Evolutionary conservation across 495 filamentous ascomycete species (phyloP), one percentile per base, ranked within the genome.

Genomic region (Xylaria scruposa): DNA sequence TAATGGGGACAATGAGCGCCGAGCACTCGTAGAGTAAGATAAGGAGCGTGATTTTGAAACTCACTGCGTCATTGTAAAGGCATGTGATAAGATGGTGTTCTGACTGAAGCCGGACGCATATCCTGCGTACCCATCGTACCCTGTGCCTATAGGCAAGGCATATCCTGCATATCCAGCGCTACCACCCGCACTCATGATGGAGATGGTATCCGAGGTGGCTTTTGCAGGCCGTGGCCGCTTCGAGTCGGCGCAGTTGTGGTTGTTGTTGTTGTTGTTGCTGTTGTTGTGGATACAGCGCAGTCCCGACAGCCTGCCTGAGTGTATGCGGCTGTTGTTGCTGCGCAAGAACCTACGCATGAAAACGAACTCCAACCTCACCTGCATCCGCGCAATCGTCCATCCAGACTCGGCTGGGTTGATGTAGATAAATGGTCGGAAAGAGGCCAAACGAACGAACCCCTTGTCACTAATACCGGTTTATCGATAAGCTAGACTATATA

Each of bases 381-480:
- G 31, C 68, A 70, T 63, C 31, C 10, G 58, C 58, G 58, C 68
- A 62, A 62, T 15, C 15, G 53, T 10, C 17, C 33, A 38, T 21
- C 66, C 36, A n/a, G 17, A 63, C 26, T 6, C 54, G 13, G 29
- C 13, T 24, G 21, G 31, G 12, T 33, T 31, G 54, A 19, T 58
- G 15, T 4, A 5, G 31, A 19, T 49, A 54, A 17, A 26, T 9
- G 19, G 19, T 19, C 24, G 46, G 19, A 49, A n/a, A 17, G 51
- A 24, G 8, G 13, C 12, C n/a, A 24, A 24, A 21, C 24, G 51
- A 7, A 9, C 4, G 8, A 12, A 12, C 13, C 17, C 17, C 15
- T 46, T 49, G 46, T 42, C 46, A 21, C 46, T 49, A 49, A 19
- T 49, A 21, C 5, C 19, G 4, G 17, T 19, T n/a, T 63, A 63